phyloP scores from a whole-genome alignment of 2,329 filamentous ascomycete genomes.

The Sordariomycetes sp. region DNA sequence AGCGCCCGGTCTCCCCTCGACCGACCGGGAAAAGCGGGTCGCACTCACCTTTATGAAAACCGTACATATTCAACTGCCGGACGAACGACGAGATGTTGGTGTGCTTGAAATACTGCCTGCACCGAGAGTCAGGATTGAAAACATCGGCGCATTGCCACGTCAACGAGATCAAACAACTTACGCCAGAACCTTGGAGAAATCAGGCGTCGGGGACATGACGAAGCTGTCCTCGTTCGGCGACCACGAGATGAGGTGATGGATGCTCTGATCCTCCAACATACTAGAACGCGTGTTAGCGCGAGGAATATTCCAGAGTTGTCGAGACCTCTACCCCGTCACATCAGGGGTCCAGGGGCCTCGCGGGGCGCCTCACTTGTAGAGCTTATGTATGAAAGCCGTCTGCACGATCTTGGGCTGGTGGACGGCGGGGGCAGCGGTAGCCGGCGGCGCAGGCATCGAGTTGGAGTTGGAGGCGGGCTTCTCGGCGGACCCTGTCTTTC shows the following conservation, averaged over 20 bases:
- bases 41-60: slow-evolving; percentile 84
- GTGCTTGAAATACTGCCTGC: slow-evolving; percentile 96
- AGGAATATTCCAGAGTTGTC: not conserved
- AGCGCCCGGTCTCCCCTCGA: not conserved
- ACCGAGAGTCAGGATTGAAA: not conserved
- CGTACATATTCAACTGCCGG: slow-evolving; percentile 97
- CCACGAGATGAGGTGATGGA: slow-evolving; percentile 95
- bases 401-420: slow-evolving; percentile 97
- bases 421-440: slow-evolving; percentile 56
- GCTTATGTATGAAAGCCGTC: slow-evolving; percentile 96
- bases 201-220: slow-evolving; percentile 93
- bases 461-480: slow-evolving; percentile 14
- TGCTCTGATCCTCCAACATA: slow-evolving; percentile 90
- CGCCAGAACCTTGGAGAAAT: slow-evolving; percentile 97
- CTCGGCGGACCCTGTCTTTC: slow-evolving; percentile 10
- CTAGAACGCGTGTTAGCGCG: slow-evolving; percentile 33
- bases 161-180: slow-evolving; percentile 34
- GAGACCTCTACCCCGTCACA: not conserved
- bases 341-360: not conserved
- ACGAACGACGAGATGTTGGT: slow-evolving; percentile 99
- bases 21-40: not conserved
- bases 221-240: slow-evolving; percentile 90
- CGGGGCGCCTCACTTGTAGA: slow-evolving; percentile 73
- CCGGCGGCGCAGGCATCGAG: slow-evolving; percentile 35
- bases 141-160: not conserved